Percentiles rank a stretch among this genome's conserved stretches.
Conservation (phyloP, 2,329 filamentous ascomycete species). For the Sporothrix mexicana region DNA sequence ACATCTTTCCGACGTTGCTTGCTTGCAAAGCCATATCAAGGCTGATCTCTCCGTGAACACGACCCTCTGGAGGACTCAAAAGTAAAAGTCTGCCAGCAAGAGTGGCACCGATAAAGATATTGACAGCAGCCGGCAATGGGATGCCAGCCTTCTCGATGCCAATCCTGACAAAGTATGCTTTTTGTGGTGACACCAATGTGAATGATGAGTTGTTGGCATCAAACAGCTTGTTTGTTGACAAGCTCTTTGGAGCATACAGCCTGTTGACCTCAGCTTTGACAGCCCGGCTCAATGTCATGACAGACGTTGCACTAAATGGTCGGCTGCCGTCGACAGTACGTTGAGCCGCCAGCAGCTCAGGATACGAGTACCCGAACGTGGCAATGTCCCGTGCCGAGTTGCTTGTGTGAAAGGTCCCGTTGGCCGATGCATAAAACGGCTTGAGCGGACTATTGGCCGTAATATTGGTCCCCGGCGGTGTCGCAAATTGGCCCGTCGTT, state of each 20-base stretch:
- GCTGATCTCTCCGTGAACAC: conserved; percentile 29
- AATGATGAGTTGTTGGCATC: neutral
- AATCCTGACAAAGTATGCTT: conserved; percentile 25
- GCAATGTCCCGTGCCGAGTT: conserved; percentile 42
- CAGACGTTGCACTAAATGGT: neutral
- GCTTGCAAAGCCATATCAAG: neutral
- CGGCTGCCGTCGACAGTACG: neutral
- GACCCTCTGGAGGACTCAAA: neutral
- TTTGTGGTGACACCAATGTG: neutral
- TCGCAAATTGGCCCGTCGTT: conserved; percentile 46
- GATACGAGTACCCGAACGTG: conserved; percentile 48
- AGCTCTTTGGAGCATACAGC: conserved; percentile 1
- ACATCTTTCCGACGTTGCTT: neutral
- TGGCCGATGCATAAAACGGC: conserved; percentile 52
- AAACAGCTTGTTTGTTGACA: no score
- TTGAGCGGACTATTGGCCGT: conserved; percentile 51
- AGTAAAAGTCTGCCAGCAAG: conserved; percentile 20
- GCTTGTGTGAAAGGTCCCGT: conserved; percentile 51
- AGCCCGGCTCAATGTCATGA: neutral
- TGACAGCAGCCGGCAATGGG: conserved; percentile 12
- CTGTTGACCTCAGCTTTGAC: conserved; percentile 25
- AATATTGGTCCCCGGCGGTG: conserved; percentile 48
- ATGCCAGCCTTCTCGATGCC: conserved; percentile 17
- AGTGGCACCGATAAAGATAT: neutral
- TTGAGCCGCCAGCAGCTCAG: conserved; percentile 41